phyloP scores from a whole-genome alignment of 2,329 filamentous ascomycete genomes.

The Microdochium bolleyi region DNA sequence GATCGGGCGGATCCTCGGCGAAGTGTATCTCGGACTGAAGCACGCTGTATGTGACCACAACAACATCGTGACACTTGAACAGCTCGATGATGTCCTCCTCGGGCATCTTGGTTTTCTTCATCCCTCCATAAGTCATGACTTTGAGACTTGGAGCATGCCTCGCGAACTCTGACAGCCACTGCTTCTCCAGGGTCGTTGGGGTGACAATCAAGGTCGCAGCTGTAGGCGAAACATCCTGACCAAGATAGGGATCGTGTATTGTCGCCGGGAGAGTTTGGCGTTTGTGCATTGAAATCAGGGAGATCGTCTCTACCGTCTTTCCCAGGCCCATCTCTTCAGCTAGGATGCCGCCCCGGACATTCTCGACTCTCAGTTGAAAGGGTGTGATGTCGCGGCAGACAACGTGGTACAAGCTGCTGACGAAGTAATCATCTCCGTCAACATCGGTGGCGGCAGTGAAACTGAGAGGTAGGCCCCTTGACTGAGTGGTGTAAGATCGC shows the following conservation, averaged over 20 bases:
- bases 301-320: slow-evolving; percentile 70
- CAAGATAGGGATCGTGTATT: slow-evolving; percentile 29
- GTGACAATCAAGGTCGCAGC: slow-evolving; percentile 55
- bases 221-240: slow-evolving; percentile 35
- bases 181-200: slow-evolving; percentile 45
- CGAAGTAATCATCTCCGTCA: slow-evolving; percentile 24
- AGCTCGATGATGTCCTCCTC: slow-evolving; percentile 31
- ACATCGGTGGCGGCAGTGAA: slow-evolving; percentile 37
- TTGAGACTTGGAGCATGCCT: slow-evolving; percentile 49
- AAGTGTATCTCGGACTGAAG: slow-evolving; percentile 78
- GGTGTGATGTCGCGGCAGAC: slow-evolving; percentile 39
- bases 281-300: slow-evolving; percentile 58
- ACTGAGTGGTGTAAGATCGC: slow-evolving; percentile 10
- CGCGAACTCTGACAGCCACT: slow-evolving; percentile 54
- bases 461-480: slow-evolving; percentile 26
- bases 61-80: slow-evolving; percentile 46
- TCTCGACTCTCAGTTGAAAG: slow-evolving; percentile 33
- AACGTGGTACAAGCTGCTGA: slow-evolving; percentile 55
- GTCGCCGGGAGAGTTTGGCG: slow-evolving; percentile 19
- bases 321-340: slow-evolving; percentile 80
- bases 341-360: slow-evolving; percentile 54
- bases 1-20: slow-evolving; percentile 60
- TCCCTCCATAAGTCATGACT: slow-evolving; percentile 49
- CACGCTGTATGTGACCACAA: slow-evolving; percentile 60
- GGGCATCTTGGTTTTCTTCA: slow-evolving; percentile 25